Conservation (phyloP, 2,329 filamentous ascomycete species). For the Davidsoniella eucalypti region DNA sequence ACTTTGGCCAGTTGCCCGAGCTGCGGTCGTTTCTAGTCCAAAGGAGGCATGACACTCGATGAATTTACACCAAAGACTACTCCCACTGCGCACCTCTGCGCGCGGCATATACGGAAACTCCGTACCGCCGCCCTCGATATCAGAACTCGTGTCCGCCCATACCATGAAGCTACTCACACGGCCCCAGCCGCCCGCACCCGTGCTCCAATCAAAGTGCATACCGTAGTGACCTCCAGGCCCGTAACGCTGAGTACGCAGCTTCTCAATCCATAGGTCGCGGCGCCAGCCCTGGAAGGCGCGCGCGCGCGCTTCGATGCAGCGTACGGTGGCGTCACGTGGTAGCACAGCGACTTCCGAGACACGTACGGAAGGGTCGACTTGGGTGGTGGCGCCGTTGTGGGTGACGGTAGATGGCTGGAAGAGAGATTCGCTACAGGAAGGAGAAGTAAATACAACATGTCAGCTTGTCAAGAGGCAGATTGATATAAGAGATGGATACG, state of each 20-base stretch:
- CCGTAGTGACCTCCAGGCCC: constrained; percentile 28
- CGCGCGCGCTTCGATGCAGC: constrained; percentile 31
- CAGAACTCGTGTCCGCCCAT: constrained; percentile 23
- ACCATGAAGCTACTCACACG: constrained; percentile 31
- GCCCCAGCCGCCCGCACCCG: constrained; percentile 26
- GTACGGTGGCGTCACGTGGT: constrained; percentile 24
- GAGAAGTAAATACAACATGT: neutral
- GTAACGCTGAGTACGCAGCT: constrained; percentile 32
- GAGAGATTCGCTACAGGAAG: constrained; percentile 21
- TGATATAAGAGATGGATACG: neutral
- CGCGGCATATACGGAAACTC: constrained; percentile 31
- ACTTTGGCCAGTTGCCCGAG: neutral
- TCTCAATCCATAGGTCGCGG: constrained; percentile 25
- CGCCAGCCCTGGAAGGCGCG: constrained; percentile 29
- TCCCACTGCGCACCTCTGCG: constrained; percentile 14
- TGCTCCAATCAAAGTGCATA: constrained; percentile 35
- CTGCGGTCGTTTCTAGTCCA: constrained; percentile 9
- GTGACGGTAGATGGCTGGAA: constrained; percentile 29
- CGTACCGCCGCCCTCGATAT: constrained; percentile 30
- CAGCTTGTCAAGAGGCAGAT: no score
- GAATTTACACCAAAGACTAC: constrained; percentile 25
- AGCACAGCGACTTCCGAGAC: constrained; percentile 23
- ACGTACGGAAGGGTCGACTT: constrained; percentile 28
- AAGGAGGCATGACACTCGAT: constrained; percentile 25
- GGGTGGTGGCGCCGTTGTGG: constrained; percentile 20